A percentile compares a stretch with the other conserved stretches of the same genome.
Conservation (phyloP, 208 protist genomes). For the Acanthamoeba rhysodes region DNA sequence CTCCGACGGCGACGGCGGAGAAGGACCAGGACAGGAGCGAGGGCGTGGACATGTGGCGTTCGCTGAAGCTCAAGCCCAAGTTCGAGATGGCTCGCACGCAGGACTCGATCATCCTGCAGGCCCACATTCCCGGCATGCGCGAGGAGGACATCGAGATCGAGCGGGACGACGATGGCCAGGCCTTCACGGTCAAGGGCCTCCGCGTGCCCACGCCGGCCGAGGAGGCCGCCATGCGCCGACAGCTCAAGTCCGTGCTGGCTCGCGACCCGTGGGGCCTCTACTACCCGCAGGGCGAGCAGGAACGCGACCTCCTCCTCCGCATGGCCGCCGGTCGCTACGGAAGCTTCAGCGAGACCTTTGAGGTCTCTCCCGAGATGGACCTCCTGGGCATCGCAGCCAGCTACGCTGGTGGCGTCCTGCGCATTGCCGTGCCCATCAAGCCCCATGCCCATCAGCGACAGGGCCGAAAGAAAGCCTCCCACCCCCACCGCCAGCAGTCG, state of each 20-base stretch:
- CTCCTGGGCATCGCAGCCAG: background rate
- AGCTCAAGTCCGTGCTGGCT: background rate
- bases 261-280: background rate
- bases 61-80: slow-evolving; percentile 9
- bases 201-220: slow-evolving; percentile 4
- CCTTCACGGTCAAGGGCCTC: slow-evolving; percentile 24
- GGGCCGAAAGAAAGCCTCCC: no score
- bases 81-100: background rate
- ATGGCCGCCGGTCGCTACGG: slow-evolving; percentile 11
- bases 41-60: background rate
- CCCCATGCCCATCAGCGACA: background rate
- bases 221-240: background rate
- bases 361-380: background rate
- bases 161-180: background rate
- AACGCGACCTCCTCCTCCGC: background rate
- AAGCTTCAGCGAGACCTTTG: slow-evolving; percentile 3
- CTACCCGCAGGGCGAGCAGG: background rate
- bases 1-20: background rate
- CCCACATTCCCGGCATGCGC: slow-evolving; percentile 23
- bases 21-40: no score
- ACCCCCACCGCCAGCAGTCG: background rate
- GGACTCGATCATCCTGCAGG: background rate
- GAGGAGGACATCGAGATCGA: slow-evolving; percentile 21
- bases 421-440: background rate
- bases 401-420: background rate